Evolutionary conservation across 352 stramenopile genomes (phyloP), one percentile per base, ranked within the genome.

Genomic region (Pythium periplocum): DNA sequence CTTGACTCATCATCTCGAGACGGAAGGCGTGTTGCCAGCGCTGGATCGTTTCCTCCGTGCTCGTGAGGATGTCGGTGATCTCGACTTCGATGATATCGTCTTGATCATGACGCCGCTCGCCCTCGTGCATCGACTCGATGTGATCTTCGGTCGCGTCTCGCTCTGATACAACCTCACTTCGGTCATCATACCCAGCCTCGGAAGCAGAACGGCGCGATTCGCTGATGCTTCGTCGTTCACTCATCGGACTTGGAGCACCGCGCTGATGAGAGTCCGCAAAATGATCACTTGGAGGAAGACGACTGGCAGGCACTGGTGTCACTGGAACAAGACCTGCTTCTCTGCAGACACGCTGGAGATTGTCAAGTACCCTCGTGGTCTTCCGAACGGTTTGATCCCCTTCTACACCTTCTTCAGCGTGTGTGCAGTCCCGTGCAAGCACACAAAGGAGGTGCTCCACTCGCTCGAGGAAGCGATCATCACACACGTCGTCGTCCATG

Each of bases 71-170:
- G 12, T 66, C 59, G 5, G 53, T 62, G 45, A 66, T 59, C 36
- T 66, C 53, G 5, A 66, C 59, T 58, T 66, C 48, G 33, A 61
- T 66, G 30, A 62, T 66, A 43, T 66, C 59, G 9, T 59, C 45
- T 2, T 26, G 17, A 26, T 26, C 17, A 26, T 26, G 17, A 26
- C 17, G 17, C 17, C 17, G 17, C 17, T 26, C 17, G 17, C 17
- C 17, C 17, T 26, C 17, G 17, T 26, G 17, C 17, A 26, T 26
- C 17, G 17, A 26, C 17, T 26, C 17, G 17, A 26, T 26, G 17
- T 26, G 17, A 26, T 26, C 17, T 26, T 26, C 17, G 17, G 17
- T 26, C 17, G 17, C 17, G 17, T 26, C 17, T 26, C 17, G 17
- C 17, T 26, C 17, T 26, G 17, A 26, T 26, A 26, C 17, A 26